Base-by-base conservation (phyloP, 2,329 filamentous ascomycete genomes). In the Passalora sequoiae region DNA sequence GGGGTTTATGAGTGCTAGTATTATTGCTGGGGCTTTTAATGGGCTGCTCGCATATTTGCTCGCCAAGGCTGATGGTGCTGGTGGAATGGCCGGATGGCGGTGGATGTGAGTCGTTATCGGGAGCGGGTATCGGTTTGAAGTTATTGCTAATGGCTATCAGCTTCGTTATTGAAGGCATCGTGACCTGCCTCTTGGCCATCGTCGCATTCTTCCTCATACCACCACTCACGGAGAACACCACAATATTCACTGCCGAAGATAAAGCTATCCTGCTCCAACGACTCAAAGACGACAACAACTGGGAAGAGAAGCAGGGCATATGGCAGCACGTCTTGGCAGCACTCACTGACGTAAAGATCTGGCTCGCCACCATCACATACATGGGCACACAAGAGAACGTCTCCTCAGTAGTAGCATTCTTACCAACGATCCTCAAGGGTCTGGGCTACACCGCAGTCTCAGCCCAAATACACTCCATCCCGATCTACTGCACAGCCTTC, bases 121-220 rank as follows among this genome's bases (percentile, higher is more conserved):
- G 8, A 19, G 17, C 20, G 9, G 7, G n/a, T 5, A 25, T 4
- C 4, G 17, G 9, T 16, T 8, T 3, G 24, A 15, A 19, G 13
- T 12, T 15, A 9, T n/a, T 5, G 21, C 6, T 17, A 36, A n/a
- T n/a, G n/a, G n/a, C n/a, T n/a, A n/a, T n/a, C n/a, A 17, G 20
- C 15, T 17, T 9, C 24, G 15, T 37, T 19, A 24, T 38, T 13
- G 41, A 44, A 32, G 33, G 41, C 9, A n/a, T 38, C 4, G 29
- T 44, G 15, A 44, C 41, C 12, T 24, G 24, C 81, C 44, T 80
- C 66, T 59, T 80, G 74, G 43, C 82, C 67, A 59, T 86, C 79
- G 12, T 91, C 78, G 22, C 87, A 81, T 6, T 83, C 81, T 64
- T 81, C 78, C 56, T 81, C 73, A 61, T 88, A 88, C 63, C 85